Evolutionary conservation across 1,139 yeast genomes (phyloP).

Genomic region (Sugiyamaella neomexicana): DNA sequence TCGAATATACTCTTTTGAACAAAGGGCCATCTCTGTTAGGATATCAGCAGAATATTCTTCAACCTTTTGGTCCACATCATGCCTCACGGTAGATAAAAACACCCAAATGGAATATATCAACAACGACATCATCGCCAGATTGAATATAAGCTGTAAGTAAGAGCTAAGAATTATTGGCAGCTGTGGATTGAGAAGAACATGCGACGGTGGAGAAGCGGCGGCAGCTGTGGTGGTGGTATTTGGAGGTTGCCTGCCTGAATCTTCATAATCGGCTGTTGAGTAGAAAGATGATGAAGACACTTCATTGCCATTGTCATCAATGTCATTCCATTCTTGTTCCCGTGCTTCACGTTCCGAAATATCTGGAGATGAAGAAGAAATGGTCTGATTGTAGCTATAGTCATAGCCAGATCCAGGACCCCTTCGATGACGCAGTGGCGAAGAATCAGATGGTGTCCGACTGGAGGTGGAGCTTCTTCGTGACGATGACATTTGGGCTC

Average conservation of each 20-base stretch:
- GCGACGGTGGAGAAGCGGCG: not conserved
- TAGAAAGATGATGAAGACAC: not conserved
- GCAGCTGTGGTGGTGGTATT: not conserved
- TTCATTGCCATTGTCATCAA: conserved; percentile 11
- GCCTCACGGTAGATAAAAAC: conserved; percentile 59
- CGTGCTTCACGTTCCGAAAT: not conserved
- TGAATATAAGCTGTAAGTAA: conserved; percentile 69
- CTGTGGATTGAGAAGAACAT: conserved; percentile 48
- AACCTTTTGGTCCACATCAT: conserved; percentile 70
- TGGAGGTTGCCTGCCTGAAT: not conserved
- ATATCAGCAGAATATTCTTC: conserved; percentile 62
- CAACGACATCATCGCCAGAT: conserved; percentile 57
- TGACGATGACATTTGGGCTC: not conserved
- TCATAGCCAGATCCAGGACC: not conserved
- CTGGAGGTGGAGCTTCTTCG: not conserved
- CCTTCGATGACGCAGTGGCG: conserved; percentile 2
- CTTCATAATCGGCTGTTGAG: not conserved
- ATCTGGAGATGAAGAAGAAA: not conserved
- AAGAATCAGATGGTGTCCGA: not conserved
- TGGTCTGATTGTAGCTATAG: not conserved
- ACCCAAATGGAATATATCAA: conserved; percentile 56
- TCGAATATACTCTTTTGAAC: conserved; percentile 66
- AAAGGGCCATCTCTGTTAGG: conserved; percentile 64
- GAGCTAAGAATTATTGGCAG: conserved; percentile 68
- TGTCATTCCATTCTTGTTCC: conserved; percentile 8